phyloP scores from a whole-genome alignment of 1,284 basidiomycete genomes.

The Fomes fomentarius region DNA sequence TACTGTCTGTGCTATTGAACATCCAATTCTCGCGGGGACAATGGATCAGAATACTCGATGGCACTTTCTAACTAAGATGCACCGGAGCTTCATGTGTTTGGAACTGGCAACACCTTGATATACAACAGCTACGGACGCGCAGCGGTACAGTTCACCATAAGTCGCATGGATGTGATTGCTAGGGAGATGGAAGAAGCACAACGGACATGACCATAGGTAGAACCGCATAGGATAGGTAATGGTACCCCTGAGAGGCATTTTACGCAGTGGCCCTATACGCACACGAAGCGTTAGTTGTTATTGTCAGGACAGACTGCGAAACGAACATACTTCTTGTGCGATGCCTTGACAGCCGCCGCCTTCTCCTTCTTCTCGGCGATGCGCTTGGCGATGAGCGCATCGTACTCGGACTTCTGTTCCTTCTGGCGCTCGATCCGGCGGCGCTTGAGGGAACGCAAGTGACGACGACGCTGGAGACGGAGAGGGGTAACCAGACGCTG shows the following conservation, averaged over 20 bases:
- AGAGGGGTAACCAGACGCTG: conserved; percentile 92
- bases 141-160: conserved; percentile 21
- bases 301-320: no score
- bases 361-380: conserved; percentile 93
- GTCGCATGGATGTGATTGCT: conserved; percentile 27
- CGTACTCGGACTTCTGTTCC: conserved; percentile 94
- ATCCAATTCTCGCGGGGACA: no score
- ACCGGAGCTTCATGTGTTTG: no score
- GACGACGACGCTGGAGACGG: conserved; percentile 96
- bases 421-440: conserved; percentile 90
- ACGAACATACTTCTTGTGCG: conserved; percentile 61
- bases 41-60: no score
- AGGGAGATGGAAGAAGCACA: conserved; percentile 20
- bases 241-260: conserved; percentile 14
- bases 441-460: conserved; percentile 89
- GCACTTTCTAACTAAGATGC: no score
- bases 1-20: no score
- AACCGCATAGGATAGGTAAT: conserved; percentile 22
- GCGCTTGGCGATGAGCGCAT: conserved; percentile 87
- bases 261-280: conserved; percentile 18
- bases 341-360: conserved; percentile 77
- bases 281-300: not conserved
- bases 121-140: conserved; percentile 15
- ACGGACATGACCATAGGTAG: conserved; percentile 26
- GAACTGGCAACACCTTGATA: conserved; percentile 12